These are phyloP conservation scores for Nemania bipapillata DNA, from an alignment of 2,329 filamentous ascomycete species.

Conservation along the genomic window DNA sequence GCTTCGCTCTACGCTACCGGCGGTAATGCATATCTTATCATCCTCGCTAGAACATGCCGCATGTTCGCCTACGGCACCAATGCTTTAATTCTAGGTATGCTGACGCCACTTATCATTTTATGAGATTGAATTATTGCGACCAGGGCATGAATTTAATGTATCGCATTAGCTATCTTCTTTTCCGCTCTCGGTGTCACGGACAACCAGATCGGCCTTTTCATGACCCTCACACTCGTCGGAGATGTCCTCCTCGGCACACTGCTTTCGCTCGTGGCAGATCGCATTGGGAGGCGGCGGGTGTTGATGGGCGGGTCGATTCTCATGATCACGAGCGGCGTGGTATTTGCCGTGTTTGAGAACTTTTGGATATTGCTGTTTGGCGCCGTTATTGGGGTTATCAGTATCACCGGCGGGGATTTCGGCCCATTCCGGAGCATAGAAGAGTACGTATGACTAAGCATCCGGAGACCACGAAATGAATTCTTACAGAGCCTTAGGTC, in stretches of 20 bases:
- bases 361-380: conserved; percentile 69
- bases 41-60: conserved; percentile 62
- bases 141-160: not conserved
- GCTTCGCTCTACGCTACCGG: conserved; percentile 59
- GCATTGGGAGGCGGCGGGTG: conserved; percentile 66
- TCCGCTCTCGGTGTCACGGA: conserved; percentile 66
- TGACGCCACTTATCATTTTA: not conserved
- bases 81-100: conserved; percentile 65
- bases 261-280: conserved; percentile 69
- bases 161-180: conserved; percentile 63
- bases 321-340: conserved; percentile 66
- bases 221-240: conserved; percentile 70
- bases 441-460: conserved; percentile 55
- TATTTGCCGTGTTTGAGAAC: conserved; percentile 65
- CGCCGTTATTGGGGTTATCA: conserved; percentile 70
- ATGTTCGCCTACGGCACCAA: conserved; percentile 73
- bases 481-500: conserved; percentile 51
- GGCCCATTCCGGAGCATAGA: conserved; percentile 75
- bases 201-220: conserved; percentile 70
- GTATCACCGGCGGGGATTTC: conserved; percentile 72
- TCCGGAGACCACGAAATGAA: not conserved
- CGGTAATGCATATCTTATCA: conserved; percentile 64
- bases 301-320: conserved; percentile 63
- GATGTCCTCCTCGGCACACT: conserved; percentile 69
- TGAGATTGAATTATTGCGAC: not conserved